phyloP scores from a whole-genome alignment of 495 filamentous ascomycete species.

The Poronia punctata region DNA sequence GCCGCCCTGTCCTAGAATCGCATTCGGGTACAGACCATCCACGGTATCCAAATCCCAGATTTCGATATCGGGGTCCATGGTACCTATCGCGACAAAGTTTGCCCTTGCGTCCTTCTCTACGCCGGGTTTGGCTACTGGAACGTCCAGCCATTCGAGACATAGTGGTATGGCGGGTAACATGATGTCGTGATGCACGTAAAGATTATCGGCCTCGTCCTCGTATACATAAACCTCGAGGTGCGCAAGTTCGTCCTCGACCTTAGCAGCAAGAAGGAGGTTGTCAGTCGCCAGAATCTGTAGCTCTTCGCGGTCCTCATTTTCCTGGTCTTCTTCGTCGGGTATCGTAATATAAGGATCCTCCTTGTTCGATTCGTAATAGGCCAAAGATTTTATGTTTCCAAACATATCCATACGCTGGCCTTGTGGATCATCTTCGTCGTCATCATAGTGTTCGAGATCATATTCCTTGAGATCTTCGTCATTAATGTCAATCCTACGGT shows the following conservation, averaged over 20 bases:
- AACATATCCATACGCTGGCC: constrained; percentile 80
- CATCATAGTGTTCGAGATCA: constrained; percentile 89
- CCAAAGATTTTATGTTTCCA: constrained; percentile 84
- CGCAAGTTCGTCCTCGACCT: constrained; percentile 93
- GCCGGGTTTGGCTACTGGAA: constrained; percentile 65
- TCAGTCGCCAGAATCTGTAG: constrained; percentile 88
- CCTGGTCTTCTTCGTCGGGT: constrained; percentile 59
- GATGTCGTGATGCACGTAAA: constrained; percentile 99
- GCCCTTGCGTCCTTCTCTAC: constrained; percentile 53
- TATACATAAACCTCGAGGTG: constrained; percentile 97
- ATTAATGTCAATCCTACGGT: constrained; percentile 40
- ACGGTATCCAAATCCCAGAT: constrained; percentile 95
- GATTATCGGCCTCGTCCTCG: constrained; percentile 86
- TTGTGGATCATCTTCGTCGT: constrained; percentile 59
- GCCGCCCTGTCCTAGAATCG: constrained; percentile 85
- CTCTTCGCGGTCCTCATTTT: constrained; percentile 87
- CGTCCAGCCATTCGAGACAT: constrained; percentile 89
- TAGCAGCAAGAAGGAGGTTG: constrained; percentile 84
- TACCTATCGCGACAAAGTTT: constrained; percentile 92
- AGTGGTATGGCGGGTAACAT: constrained; percentile 97
- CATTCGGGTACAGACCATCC: constrained; percentile 96
- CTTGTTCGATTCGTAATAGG: constrained; percentile 86
- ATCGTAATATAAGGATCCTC: constrained; percentile 96
- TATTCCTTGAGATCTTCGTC: constrained; percentile 93
- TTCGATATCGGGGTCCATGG: constrained; percentile 97